Percentiles rank a stretch among this genome's conserved stretches.
Evolutionary conservation across 1,284 basidiomycete genomes (phyloP).

Genomic region (Heterobasidion parviporum): DNA sequence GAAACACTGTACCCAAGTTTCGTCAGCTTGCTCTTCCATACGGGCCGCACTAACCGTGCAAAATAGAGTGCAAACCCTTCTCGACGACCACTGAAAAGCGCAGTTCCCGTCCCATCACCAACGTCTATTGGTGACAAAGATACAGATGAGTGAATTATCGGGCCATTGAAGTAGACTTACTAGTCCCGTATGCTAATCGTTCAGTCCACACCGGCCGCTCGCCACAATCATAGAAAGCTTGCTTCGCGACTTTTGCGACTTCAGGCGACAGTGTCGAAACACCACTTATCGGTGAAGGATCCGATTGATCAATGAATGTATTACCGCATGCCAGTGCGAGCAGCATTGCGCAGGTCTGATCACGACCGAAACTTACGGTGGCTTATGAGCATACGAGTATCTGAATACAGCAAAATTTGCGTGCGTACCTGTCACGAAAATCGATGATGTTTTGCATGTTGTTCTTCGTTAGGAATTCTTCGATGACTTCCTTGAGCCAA

Average conservation of each 20-base stretch:
- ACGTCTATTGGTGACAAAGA: neutral
- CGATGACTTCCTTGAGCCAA: conserved; percentile 66
- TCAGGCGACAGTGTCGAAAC: conserved; percentile 51
- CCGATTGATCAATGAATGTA: conserved; percentile 54
- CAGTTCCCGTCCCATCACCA: conserved; percentile 62
- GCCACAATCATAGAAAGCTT: conserved; percentile 79
- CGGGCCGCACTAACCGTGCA: conserved; percentile 74
- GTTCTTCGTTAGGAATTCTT: conserved; percentile 61
- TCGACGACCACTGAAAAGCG: conserved; percentile 81
- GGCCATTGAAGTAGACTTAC: conserved; percentile 24
- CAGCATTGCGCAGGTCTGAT: conserved; percentile 90
- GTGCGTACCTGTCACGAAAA: conserved; percentile 58
- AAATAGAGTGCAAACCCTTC: conserved; percentile 89
- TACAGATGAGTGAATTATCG: no score
- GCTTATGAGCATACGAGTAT: neutral
- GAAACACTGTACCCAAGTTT: conserved; percentile 38
- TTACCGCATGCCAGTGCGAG: conserved; percentile 73
- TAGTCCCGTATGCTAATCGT: conserved; percentile 60
- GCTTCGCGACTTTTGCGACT: conserved; percentile 61
- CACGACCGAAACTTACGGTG: conserved; percentile 70
- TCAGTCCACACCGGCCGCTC: conserved; percentile 76
- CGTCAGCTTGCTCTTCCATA: conserved; percentile 83
- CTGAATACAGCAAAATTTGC: conserved; percentile 3
- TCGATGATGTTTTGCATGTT: conserved; percentile 64
- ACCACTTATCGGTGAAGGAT: conserved; percentile 37